Evolutionary conservation across 129 eudicot species (phyloP), one percentile per base, ranked within the genome.

Genomic region (Chrysanthemum seticuspe): DNA sequence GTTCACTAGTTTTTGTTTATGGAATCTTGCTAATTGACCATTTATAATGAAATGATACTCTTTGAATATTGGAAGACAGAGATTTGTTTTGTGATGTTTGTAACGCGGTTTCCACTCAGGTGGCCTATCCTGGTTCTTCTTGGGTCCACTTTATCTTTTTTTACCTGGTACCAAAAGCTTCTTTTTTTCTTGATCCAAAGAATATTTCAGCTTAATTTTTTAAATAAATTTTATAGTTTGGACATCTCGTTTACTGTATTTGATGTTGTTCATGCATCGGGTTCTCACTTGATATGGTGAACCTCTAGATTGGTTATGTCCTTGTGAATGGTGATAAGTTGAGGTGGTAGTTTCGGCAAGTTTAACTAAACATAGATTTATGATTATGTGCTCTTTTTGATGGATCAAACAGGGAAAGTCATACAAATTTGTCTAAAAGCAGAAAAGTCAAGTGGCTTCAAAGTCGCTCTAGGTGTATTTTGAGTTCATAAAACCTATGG

Each of bases 71-170:
- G 74, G 80, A 58, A 27, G 80, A 76, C 68, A 68, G 74, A 74
- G 66, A 76, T 68, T 15, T 76, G 18, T 49, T 44, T 44, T 63
- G 13, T 65, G 67, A 76, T 78, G 82, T 78, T 78, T 64, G 15
- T 51, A 40, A 79, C 75, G 74, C 79, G 83, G 75, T 73, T 59
- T 79, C 69, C 69, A 52, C 15, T 67, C 70, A 79, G 79, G 75
- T 79, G 79, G 62, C 78, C 27, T 65, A 13, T 67, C 69, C 15
- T 50, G 59, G 62, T 3, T 73, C 71, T 59, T 23, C 49, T 62
- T 51, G 79, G 74, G 10, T n/a, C 79, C 79, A 59, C 73, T 63
- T 54, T 7, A 6, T 40, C 47, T 14, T 61, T 60, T 60, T 25
- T 59, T 68, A 34, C 52, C 69, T 76, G 48, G 74, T 67, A 76